These are phyloP conservation scores for Botrytis pseudocinerea DNA, from an alignment of 2,329 filamentous ascomycete genomes.

Conservation along the genomic window DNA sequence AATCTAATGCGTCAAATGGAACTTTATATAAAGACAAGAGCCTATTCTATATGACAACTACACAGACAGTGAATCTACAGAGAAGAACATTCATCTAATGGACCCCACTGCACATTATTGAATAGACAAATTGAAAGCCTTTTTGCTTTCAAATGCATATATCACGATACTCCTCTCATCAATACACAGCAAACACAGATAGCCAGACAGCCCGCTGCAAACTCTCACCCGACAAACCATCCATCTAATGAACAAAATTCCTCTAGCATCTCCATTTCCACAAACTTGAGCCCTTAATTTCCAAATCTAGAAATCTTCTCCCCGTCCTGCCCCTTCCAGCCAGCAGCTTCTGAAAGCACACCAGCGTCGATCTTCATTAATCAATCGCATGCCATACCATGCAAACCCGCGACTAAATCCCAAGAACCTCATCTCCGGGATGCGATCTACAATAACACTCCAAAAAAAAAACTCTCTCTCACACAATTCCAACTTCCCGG, in stretches of 20 bases:
- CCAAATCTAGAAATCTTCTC: background rate
- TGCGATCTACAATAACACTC: background rate
- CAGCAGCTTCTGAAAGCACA: background rate
- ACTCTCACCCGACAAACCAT: background rate
- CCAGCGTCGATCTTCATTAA: background rate
- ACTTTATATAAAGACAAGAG: background rate
- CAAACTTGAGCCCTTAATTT: background rate
- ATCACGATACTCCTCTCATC: background rate
- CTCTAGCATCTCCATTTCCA: too few species aligned
- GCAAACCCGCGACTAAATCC: fast-evolving
- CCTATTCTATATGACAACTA: background rate
- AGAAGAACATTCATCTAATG: background rate
- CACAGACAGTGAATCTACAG: background rate
- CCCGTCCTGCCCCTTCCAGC: background rate
- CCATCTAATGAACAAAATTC: background rate
- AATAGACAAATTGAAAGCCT: fast-evolving
- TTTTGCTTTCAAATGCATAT: background rate
- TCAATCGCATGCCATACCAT: background rate
- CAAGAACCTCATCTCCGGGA: background rate
- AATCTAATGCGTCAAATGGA: background rate
- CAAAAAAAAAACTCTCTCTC: too few species aligned
- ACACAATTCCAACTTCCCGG: too few species aligned
- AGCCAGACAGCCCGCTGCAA: background rate
- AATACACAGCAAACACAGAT: background rate
- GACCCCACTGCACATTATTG: fast-evolving